Base-by-base conservation (phyloP, 805 yeast species). In the Pichia insulana region DNA sequence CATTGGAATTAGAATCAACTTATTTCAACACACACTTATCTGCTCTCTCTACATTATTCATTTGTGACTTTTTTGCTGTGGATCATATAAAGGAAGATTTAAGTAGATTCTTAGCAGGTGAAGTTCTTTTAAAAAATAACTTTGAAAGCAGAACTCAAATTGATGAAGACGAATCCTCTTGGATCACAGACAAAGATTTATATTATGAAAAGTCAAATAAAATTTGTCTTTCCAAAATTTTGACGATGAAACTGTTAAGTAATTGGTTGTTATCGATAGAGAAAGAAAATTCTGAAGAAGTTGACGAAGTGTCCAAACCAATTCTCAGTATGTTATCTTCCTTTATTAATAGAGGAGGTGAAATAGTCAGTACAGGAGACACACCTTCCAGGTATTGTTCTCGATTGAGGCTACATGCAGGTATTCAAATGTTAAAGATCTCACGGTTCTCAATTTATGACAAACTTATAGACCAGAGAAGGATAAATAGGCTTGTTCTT, bases 321-420 rank as follows among this genome's bases (percentile, higher is more conserved):
- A 78, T 83, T 0, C 60, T 86, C 47, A 83, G 81, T 51, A 61
- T 87, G 22, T 66, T 87, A 26, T 67, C 75, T 28, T 75, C 87
- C 1, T 64, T 84, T 28, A 74, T 87, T 38, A 75, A 78, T 1
- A 80, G 80, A 55, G 83, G 83, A 36, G 96, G 96, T 25, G 96
- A 88, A 53, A 70, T 87, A 27, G 74, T 80, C 2, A 48, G 72
- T 41, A 57, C 60, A 45, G 67, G 68, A 41, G 51, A 68, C 4
- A 83, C 95, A 0, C 95, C 95, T 4, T 63, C 56, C 20, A 63
- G 63, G 30, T 78, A 65, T 53, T 82, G 80, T 54, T 70, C 78
- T 45, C 73, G 76, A 48, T 59, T 87, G 38, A 68, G 94, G 50
- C 63, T 84, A 10, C 68, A 65, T 28, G 90, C 94, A 1, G 95